These are phyloP conservation scores for Lachancea fermentati DNA, from an alignment of 805 yeast species.

Conservation along the genomic window DNA sequence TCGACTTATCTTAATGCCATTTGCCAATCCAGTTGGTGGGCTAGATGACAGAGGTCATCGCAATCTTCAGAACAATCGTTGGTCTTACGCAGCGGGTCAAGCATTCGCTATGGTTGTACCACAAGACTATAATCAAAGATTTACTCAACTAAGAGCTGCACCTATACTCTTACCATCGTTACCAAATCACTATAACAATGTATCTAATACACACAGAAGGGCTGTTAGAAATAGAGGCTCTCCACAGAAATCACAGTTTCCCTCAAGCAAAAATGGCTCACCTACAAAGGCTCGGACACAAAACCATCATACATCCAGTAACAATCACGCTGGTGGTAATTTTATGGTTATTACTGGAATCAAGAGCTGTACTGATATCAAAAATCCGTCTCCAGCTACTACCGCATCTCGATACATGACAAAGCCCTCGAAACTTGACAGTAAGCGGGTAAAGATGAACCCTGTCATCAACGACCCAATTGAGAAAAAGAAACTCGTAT, in stretches of 20 bases:
- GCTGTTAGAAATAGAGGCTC: neutral
- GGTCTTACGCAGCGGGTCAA: neutral
- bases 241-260: neutral
- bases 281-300: neutral
- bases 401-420: neutral
- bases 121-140: neutral
- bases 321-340: neutral
- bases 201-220: neutral
- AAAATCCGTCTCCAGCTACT: neutral
- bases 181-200: neutral
- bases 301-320: neutral
- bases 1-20: neutral
- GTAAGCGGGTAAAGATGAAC: neutral
- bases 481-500: neutral
- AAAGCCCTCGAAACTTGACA: neutral
- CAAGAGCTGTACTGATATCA: neutral
- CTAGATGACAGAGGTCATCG: neutral
- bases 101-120: neutral
- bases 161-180: neutral
- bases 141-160: neutral
- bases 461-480: neutral
- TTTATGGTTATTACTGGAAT: neutral
- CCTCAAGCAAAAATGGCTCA: neutral
- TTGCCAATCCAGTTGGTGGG: neutral
- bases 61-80: neutral